Evolutionary conservation across 2,329 filamentous ascomycete genomes (phyloP), one percentile per base, ranked within the genome.

Genomic region (Aspergillus caelatus): DNA sequence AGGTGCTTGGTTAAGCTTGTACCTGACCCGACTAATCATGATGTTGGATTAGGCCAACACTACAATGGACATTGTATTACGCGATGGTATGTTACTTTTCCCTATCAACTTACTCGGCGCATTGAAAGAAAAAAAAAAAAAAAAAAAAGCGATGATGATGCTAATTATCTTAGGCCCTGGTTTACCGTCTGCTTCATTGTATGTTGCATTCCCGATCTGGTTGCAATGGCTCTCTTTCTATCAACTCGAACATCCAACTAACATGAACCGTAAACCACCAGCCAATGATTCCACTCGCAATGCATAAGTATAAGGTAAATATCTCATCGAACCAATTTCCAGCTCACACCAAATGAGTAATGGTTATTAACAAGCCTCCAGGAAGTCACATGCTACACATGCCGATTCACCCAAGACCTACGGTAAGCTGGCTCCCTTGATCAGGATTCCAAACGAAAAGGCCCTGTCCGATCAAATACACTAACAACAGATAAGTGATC

Each of bases 151-250:
- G 32, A 34, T 4, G 19, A n/a, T 45, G 8, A 19, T 28, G 32
- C 32, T 10, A 28, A 26, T 28, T 41, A 16, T 30, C 21, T 4
- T 53, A 79, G 77, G 77, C 78, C 80, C 1, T 82, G 78, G 68
- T 81, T 82, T 61, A 82, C 80, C 26, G 65, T 82, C 53, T 82
- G 80, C 72, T 82, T 80, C 57, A 66, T 82, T 65, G 77, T 78
- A 72, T 67, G 76, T 46, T 23, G 34, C 30, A 28, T 46, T 23
- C 21, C 12, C 45, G 45, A 10, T 34, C 32, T 4, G n/a, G 19
- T 16, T 21, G 14, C 34, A 36, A 36, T 8, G 16, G 34, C 34
- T 36, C 34, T 36, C 14, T 3, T 3, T 32, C 16, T 41, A 8
- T 30, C 9, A 16, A 2, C 6, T 19, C n/a, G 36, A 55, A 41